Conservation (phyloP, 352 stramenopile species). For the Phytophthora vignae region DNA sequence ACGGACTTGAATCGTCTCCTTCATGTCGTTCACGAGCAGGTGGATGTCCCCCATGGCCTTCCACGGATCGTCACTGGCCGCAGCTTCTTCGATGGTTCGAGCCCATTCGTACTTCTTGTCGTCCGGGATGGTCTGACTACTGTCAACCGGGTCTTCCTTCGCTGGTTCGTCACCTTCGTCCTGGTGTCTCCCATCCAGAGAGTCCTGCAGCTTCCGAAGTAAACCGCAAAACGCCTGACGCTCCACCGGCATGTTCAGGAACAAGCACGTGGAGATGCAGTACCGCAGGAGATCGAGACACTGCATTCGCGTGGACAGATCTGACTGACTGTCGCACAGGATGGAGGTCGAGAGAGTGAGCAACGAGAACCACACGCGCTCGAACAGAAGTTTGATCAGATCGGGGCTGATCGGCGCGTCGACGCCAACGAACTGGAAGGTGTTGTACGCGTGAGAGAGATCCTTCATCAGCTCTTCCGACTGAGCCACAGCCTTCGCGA, state of each 20-base stretch:
- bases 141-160: slow-evolving; percentile 24
- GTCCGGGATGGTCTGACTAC: slow-evolving; percentile 1
- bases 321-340: slow-evolving; percentile 77
- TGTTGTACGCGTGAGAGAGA: slow-evolving; percentile 78
- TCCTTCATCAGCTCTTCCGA: slow-evolving; percentile 90
- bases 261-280: slow-evolving; percentile 86
- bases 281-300: slow-evolving; percentile 85
- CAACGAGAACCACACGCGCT: slow-evolving; percentile 96
- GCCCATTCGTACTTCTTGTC: slow-evolving; percentile 54
- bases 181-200: slow-evolving; percentile 39
- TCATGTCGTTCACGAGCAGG: slow-evolving; percentile 90
- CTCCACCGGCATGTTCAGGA: slow-evolving; percentile 80
- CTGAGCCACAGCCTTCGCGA: slow-evolving; percentile 81
- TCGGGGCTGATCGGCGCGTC: slow-evolving; percentile 91
- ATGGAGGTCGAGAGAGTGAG: slow-evolving; percentile 88
- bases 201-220: slow-evolving; percentile 74
- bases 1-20: slow-evolving; percentile 88
- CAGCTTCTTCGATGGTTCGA: slow-evolving; percentile 70
- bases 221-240: slow-evolving; percentile 82
- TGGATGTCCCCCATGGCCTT: slow-evolving; percentile 91
- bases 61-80: slow-evolving; percentile 76
- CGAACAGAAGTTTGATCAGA: slow-evolving; percentile 93
- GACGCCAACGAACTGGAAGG: slow-evolving; percentile 93
- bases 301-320: slow-evolving; percentile 82
- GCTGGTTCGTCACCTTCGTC: slow-evolving; percentile 9